Base-by-base conservation (phyloP, 768 basidiomycete genomes). In the Lactifluus hygrophoroides region DNA sequence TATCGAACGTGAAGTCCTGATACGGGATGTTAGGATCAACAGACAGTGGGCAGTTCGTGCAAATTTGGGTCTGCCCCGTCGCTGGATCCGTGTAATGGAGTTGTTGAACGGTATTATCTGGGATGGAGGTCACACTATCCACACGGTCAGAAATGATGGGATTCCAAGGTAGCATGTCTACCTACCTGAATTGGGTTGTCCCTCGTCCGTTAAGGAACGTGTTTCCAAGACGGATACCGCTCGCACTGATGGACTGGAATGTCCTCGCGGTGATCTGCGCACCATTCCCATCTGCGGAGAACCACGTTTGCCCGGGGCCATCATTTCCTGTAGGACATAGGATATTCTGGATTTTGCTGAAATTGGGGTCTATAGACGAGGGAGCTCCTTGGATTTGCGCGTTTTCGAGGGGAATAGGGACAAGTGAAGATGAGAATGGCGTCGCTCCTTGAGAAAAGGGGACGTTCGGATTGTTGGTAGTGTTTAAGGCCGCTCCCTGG, bases 1-100 rank as follows among this genome's bases (percentile, higher is more conserved):
- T 69, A 50, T 77, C 71, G 69, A 98, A 97, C 42, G 96, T 73
- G 74, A 96, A 99, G 71, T 99, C 96, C 70, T 98, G 94, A 69
- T 92, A 98, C 1, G 82, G 78, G 56, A 97, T 72, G 11, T 82
- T 78, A 3, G 88, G 69, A 69, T 96, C 82, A 45, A 83, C 83
- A 5, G 83, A 82, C 40, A 99, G 77, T 0, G 94, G 91, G 70
- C 96, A 99, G 21, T 76, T 72, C 9, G 84, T 76, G 72, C 96
- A 99, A 0, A 91, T 90, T 62, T 75, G 71, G 64, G 87, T 90
- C 67, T 86, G 75, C 42, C 85, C 84, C 11, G 85, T 88, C 0
- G 75, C 70, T 0, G 90, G 86, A 69, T 98, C 88, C 32, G 87
- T 69, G 68, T 87, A 98, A 30, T 80, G 79, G 61, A 99, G 74